A percentile compares a stretch with the other conserved stretches of the same genome.
Conservation (phyloP, 176 grass and related monocot genomes). For the Saccharum officinarum region DNA sequence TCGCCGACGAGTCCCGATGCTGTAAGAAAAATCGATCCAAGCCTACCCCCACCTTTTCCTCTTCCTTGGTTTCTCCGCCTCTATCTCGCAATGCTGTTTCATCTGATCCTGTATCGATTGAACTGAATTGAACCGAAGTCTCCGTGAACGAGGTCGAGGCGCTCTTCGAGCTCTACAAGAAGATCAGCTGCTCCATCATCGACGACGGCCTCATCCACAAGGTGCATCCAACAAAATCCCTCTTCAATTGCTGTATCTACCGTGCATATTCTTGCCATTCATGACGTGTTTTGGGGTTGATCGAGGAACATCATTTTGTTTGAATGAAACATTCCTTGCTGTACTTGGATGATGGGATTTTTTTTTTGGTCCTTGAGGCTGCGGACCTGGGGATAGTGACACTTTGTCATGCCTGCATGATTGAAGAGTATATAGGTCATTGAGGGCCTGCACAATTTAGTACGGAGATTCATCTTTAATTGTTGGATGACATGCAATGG, state of each 20-base stretch:
- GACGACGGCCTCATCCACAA: conserved; percentile 88
- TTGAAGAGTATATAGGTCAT: neutral
- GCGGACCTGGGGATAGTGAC: neutral
- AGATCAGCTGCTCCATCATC: conserved; percentile 77
- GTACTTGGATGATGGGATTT: neutral
- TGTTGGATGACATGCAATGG: conserved; percentile 8
- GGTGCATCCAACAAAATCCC: conserved; percentile 27
- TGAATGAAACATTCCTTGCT: neutral
- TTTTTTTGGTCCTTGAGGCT: neutral
- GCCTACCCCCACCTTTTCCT: neutral
- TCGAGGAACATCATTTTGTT: neutral
- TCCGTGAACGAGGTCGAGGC: conserved; percentile 87
- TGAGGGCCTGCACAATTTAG: neutral
- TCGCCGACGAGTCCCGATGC: conserved; percentile 72
- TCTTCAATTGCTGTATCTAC: neutral
- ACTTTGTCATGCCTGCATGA: neutral
- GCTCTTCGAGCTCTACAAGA: conserved; percentile 86
- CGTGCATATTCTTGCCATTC: conserved; percentile 8
- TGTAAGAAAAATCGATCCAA: conserved; percentile 39
- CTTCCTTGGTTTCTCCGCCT: neutral
- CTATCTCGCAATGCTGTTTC: conserved; percentile 16
- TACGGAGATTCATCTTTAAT: conserved; percentile 5
- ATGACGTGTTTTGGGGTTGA: neutral
- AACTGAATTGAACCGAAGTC: conserved; percentile 19
- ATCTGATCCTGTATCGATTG: conserved; percentile 6